A percentile compares a stretch with the other conserved stretches of the same genome.
phyloP scores from a whole-genome alignment of 2,329 filamentous ascomycete species.

The Coniosporium tulheliwenetii region DNA sequence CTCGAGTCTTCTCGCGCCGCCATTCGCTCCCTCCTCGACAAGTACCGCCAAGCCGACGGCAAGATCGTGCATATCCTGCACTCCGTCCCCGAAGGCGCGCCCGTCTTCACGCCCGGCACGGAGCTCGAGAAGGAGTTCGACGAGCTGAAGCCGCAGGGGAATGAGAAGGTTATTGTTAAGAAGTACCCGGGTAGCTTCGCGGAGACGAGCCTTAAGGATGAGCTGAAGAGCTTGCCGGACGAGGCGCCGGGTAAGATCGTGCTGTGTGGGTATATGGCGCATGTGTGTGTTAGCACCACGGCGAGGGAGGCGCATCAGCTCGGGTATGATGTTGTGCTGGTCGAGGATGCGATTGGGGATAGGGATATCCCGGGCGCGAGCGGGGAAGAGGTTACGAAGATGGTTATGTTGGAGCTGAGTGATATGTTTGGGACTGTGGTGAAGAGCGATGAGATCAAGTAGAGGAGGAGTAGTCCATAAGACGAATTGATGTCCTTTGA shows the following conservation, averaged over 20 bases:
- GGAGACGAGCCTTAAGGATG: conserved; percentile 41
- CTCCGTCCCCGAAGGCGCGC: conserved; percentile 41
- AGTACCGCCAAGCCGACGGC: conserved; percentile 39
- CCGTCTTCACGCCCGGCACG: conserved; percentile 50
- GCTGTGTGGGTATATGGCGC: conserved; percentile 45
- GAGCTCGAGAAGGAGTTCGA: conserved; percentile 43
- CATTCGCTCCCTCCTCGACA: conserved; percentile 41
- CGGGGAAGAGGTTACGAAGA: conserved; percentile 37
- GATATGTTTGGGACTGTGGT: conserved; percentile 50
- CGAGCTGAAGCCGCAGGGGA: conserved; percentile 36
- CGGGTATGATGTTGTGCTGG: conserved; percentile 48
- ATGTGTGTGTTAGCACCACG: conserved; percentile 49
- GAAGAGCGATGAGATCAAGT: conserved; percentile 31
- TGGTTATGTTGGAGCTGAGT: conserved; percentile 41
- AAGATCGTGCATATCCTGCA: conserved; percentile 49
- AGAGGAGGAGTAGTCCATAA: conserved; percentile 2
- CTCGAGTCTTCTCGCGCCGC: conserved; percentile 36
- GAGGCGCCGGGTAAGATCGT: conserved; percentile 41
- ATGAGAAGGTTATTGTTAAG: conserved; percentile 46
- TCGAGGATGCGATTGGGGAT: conserved; percentile 48
- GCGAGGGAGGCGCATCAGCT: conserved; percentile 43
- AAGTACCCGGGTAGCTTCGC: conserved; percentile 43
- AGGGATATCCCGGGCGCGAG: conserved; percentile 47
- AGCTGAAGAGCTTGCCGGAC: conserved; percentile 24
- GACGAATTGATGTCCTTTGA: too few relatives aligned